phyloP scores from a whole-genome alignment of 106 monocot genomes.

The Iris macrosiphon region DNA sequence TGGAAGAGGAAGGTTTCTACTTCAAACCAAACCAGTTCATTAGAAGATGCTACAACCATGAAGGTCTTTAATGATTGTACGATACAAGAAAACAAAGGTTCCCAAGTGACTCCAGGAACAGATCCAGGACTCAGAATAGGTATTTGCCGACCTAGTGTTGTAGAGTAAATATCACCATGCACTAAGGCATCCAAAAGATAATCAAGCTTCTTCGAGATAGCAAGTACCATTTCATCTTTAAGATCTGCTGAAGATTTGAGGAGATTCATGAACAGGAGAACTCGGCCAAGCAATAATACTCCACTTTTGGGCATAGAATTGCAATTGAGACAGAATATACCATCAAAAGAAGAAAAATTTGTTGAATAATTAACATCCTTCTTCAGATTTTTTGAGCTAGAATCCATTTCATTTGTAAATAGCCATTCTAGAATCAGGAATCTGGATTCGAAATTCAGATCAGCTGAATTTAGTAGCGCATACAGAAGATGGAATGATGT shows the following conservation, averaged over 20 bases:
- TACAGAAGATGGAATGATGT: slow-evolving; percentile 67
- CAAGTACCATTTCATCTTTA: slow-evolving; percentile 54
- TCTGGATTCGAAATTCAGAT: slow-evolving; percentile 32
- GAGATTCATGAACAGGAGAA: slow-evolving; percentile 66
- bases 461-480: slow-evolving; percentile 55
- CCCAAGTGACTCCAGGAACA: slow-evolving; percentile 38
- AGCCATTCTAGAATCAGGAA: slow-evolving; percentile 49
- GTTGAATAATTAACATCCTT: slow-evolving; percentile 10
- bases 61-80: slow-evolving; percentile 62
- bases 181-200: slow-evolving; percentile 41
- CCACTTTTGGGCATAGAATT: slow-evolving; percentile 18
- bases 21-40: slow-evolving; percentile 35
- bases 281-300: slow-evolving; percentile 35
- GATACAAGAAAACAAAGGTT: slow-evolving; percentile 43
- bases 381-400: slow-evolving; percentile 1
- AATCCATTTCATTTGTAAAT: slow-evolving; percentile 31
- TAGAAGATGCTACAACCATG: slow-evolving; percentile 60
- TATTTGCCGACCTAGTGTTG: slow-evolving; percentile 46
- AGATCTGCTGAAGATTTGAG: slow-evolving; percentile 51
- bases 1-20: slow-evolving; percentile 54
- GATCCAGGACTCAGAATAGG: slow-evolving; percentile 36
- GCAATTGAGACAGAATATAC: slow-evolving; percentile 22
- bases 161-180: slow-evolving; percentile 53
- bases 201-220: slow-evolving; percentile 55
- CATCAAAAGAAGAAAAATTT: slow-evolving; percentile 10